phyloP scores from a whole-genome alignment of 345 rosid genomes.

The Lepidium didymum region DNA sequence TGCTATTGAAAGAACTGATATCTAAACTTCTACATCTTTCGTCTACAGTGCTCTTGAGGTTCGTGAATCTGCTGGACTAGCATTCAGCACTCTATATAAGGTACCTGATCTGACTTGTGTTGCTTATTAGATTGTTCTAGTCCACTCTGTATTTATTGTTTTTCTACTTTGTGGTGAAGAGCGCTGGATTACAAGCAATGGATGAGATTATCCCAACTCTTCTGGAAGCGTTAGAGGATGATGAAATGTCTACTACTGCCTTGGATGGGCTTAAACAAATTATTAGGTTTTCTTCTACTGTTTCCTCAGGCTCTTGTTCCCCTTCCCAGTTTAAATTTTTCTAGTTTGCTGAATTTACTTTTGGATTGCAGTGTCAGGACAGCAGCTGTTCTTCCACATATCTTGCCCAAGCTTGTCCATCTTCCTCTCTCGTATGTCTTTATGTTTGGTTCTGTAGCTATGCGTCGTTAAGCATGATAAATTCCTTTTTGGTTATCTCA shows the following conservation, averaged over 20 bases:
- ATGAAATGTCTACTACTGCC: slow-evolving; percentile 81
- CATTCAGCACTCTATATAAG: slow-evolving; percentile 97
- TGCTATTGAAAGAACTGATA: neutral
- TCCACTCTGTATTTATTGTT: neutral
- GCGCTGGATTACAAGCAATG: slow-evolving; percentile 98
- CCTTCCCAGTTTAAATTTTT: neutral
- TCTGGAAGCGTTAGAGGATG: slow-evolving; percentile 90
- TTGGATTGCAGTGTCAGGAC: slow-evolving; percentile 75
- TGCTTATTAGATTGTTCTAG: neutral
- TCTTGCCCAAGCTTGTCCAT: slow-evolving; percentile 88
- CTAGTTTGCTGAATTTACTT: slow-evolving; percentile 19
- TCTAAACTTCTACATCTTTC: neutral
- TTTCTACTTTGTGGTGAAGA: slow-evolving; percentile 38
- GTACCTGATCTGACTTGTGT: slow-evolving; percentile 31
- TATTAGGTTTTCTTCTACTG: slow-evolving; percentile 46
- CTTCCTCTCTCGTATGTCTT: slow-evolving; percentile 85
- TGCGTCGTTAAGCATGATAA: neutral
- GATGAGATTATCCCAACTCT: slow-evolving; percentile 98
- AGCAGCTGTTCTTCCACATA: slow-evolving; percentile 95
- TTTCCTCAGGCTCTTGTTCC: neutral
- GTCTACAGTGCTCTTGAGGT: slow-evolving; percentile 63
- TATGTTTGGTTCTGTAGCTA: slow-evolving; percentile 7
- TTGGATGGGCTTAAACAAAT: slow-evolving; percentile 97
- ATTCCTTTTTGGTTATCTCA: neutral
- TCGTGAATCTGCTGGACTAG: slow-evolving; percentile 96